Percentiles rank a stretch among this genome's conserved stretches.
Conservation (phyloP, 2,329 filamentous ascomycete genomes). For the Botryotinia narcissicola region DNA sequence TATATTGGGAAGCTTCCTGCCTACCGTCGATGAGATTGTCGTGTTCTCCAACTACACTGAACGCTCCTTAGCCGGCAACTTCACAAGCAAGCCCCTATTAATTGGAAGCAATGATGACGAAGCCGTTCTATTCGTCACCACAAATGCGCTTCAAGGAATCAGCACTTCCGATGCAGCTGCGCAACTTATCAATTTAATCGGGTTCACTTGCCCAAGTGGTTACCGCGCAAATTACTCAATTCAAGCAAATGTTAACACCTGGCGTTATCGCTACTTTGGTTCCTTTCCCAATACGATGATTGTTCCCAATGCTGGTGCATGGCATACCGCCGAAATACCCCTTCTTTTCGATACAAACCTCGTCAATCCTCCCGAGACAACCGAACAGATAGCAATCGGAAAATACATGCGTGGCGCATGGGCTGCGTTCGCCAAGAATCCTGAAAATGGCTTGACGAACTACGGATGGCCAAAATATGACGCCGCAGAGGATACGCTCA, state of each 20-base stretch:
- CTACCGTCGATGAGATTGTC: conserved; percentile 34
- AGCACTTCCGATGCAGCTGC: conserved; percentile 33
- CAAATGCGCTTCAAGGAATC: conserved; percentile 27
- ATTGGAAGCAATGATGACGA: conserved; percentile 41
- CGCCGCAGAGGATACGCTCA: conserved; percentile 10
- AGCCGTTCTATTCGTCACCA: conserved; percentile 36
- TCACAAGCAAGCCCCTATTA: conserved; percentile 33
- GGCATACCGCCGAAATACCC: conserved; percentile 39
- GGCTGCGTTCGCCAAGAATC: conserved; percentile 43
- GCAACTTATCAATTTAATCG: conserved; percentile 34
- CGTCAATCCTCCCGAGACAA: conserved; percentile 26
- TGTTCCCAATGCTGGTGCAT: conserved; percentile 39
- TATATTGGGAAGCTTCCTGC: conserved; percentile 31
- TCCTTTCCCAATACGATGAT: conserved; percentile 40
- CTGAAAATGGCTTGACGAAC: conserved; percentile 37
- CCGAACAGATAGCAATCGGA: conserved; percentile 34
- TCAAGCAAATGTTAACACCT: conserved; percentile 37
- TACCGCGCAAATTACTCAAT: conserved; percentile 33
- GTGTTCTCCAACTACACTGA: conserved; percentile 36
- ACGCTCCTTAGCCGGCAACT: conserved; percentile 23
- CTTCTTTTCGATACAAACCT: conserved; percentile 36
- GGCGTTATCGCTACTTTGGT: conserved; percentile 43
- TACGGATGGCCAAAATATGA: conserved; percentile 32
- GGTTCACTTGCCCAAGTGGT: conserved; percentile 40
- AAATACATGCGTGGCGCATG: conserved; percentile 42